phyloP scores from a whole-genome alignment of 2,329 filamentous ascomycete species.

The Fusarium poae region DNA sequence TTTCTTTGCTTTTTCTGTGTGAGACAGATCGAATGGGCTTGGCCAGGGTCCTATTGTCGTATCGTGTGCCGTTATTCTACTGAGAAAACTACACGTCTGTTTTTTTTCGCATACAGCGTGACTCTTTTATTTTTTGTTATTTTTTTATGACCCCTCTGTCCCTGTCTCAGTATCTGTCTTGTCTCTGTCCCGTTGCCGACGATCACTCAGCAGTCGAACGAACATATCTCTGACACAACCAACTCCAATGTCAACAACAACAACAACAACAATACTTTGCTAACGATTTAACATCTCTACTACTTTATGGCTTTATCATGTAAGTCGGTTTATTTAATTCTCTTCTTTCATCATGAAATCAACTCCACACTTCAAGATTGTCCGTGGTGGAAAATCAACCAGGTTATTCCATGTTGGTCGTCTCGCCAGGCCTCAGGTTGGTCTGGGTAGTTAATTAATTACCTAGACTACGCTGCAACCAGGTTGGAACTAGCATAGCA shows the following conservation, averaged over 20 bases:
- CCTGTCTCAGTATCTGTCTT: background rate
- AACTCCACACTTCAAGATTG: slow-evolving; percentile 22
- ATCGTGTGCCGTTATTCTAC: slow-evolving; percentile 13
- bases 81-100: slow-evolving; percentile 27
- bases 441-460: slow-evolving; percentile 38
- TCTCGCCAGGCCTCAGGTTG: slow-evolving; percentile 37
- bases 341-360: slow-evolving; percentile 35
- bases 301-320: slow-evolving; percentile 41
- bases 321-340: slow-evolving; percentile 28
- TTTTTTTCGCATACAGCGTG: slow-evolving; percentile 9
- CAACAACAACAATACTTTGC: slow-evolving; percentile 11
- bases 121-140: slow-evolving; percentile 3
- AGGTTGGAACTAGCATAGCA: slow-evolving; percentile 28
- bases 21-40: slow-evolving; percentile 28
- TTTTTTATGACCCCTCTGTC: slow-evolving; percentile 24
- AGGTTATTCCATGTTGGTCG: slow-evolving; percentile 26
- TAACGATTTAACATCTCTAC: background rate
- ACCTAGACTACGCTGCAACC: slow-evolving; percentile 16
- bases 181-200: slow-evolving; percentile 18
- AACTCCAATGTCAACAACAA: slow-evolving; percentile 11
- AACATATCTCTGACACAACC: slow-evolving; percentile 12
- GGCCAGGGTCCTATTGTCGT: slow-evolving; percentile 24
- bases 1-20: slow-evolving; percentile 26
- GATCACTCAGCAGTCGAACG: slow-evolving; percentile 17
- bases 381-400: slow-evolving; percentile 23